Conservation (phyloP, 2,329 filamentous ascomycete genomes). For the Botryotinia convoluta region DNA sequence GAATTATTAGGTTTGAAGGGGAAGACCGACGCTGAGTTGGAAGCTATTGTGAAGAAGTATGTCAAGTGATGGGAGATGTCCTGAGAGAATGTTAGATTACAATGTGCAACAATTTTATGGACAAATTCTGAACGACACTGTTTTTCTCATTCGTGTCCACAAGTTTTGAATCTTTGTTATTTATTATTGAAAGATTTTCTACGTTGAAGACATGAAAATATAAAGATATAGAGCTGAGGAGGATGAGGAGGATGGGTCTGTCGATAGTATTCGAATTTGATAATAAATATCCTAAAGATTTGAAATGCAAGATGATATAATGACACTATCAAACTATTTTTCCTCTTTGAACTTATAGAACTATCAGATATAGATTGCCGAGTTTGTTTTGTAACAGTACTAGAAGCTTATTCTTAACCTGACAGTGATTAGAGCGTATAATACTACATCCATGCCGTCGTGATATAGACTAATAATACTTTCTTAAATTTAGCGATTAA, state of each 20-base stretch:
- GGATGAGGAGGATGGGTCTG: too few species aligned
- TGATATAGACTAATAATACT: neutral
- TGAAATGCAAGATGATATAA: neutral
- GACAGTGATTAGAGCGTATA: neutral
- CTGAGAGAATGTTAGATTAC: neutral
- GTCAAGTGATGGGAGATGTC: neutral
- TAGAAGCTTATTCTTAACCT: neutral
- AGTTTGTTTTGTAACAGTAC: neutral
- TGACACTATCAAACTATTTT: neutral
- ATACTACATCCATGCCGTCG: neutral
- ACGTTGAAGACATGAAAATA: too few species aligned
- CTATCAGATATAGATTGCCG: accelerated
- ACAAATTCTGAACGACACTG: neutral
- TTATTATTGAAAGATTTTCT: too few species aligned
- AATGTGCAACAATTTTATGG: neutral
- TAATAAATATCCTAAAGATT: too few species aligned
- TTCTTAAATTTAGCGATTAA: neutral
- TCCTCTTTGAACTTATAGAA: neutral
- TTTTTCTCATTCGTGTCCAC: neutral
- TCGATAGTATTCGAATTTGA: too few species aligned
- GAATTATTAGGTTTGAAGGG: conserved; percentile 44
- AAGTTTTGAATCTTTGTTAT: neutral
- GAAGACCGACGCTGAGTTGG: conserved; percentile 43
- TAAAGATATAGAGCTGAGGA: too few species aligned
- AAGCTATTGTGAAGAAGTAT: conserved; percentile 34